Percentiles rank a stretch among this genome's conserved stretches.
Evolutionary conservation across 129 eudicot genomes (phyloP).

Genomic region (Escallonia herrerae): DNA sequence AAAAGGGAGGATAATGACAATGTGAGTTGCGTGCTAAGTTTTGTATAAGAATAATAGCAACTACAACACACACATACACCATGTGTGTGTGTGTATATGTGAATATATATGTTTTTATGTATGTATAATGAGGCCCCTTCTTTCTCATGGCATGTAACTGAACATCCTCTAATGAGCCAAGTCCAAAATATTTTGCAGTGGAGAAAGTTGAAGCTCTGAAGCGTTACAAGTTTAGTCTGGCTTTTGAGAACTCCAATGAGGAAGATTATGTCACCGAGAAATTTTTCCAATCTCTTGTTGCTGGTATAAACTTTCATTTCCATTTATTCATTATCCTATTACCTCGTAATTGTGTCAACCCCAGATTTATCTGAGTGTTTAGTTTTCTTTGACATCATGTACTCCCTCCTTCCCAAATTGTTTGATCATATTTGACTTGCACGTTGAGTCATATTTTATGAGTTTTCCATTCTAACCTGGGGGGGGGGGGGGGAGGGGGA

Average conservation of each 20-base stretch:
- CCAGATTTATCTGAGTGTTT: slow-evolving; percentile 1
- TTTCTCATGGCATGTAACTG: background rate
- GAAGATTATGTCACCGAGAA: slow-evolving; percentile 97
- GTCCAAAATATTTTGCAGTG: slow-evolving; percentile 38
- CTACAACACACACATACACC: no score
- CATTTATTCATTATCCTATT: background rate
- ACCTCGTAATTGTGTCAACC: background rate
- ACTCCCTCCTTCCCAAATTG: no score
- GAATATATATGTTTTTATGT: background rate
- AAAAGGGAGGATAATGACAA: no score
- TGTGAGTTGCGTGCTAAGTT: no score
- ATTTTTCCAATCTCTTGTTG: slow-evolving; percentile 96
- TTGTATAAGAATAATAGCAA: no score
- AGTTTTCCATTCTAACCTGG: no score
- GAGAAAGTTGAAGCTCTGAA: slow-evolving; percentile 79
- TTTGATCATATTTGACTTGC: no score
- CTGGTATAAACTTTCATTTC: slow-evolving; percentile 40
- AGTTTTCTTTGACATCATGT: background rate
- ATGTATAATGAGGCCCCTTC: background rate
- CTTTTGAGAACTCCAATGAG: slow-evolving; percentile 93
- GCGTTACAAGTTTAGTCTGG: slow-evolving; percentile 86
- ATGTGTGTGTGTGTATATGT: no score
- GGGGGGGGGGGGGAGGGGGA: no score
- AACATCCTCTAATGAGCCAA: background rate
- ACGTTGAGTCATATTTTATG: no score